Conservation (phyloP, 306 rosid genomes). For the Abrus precatorius region DNA sequence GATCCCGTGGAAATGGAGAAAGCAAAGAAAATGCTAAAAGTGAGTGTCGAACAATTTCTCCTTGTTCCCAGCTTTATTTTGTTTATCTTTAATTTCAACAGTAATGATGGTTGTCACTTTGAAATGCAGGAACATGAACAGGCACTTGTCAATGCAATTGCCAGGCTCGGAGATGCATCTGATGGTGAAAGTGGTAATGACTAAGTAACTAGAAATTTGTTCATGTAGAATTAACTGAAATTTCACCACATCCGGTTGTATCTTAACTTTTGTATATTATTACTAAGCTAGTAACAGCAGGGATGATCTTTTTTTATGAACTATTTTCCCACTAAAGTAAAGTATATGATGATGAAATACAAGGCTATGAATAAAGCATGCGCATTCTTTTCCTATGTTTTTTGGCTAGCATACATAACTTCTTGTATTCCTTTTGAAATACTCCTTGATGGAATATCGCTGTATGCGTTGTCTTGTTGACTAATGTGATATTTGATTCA, state of each 20-base stretch:
- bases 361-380: slow-evolving; percentile 18
- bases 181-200: slow-evolving; percentile 96
- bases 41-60: slow-evolving; percentile 53
- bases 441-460: not conserved
- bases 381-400: slow-evolving; percentile 18
- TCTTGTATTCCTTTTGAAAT: not conserved
- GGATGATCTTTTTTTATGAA: slow-evolving; percentile 25
- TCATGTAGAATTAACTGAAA: slow-evolving; percentile 45
- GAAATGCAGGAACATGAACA: slow-evolving; percentile 84
- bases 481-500: not conserved
- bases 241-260: slow-evolving; percentile 57
- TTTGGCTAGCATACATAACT: not conserved
- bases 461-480: not conserved
- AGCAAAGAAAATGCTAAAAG: slow-evolving; percentile 83
- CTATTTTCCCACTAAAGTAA: slow-evolving; percentile 14
- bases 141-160: slow-evolving; percentile 81
- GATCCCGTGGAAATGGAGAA: slow-evolving; percentile 77
- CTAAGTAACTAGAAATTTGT: slow-evolving; percentile 50
- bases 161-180: slow-evolving; percentile 84
- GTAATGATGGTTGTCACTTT: slow-evolving; percentile 42
- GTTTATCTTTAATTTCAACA: slow-evolving; percentile 14
- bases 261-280: slow-evolving; percentile 47
- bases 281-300: slow-evolving; percentile 38
- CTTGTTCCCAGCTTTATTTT: not conserved
- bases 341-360: slow-evolving; percentile 26